phyloP scores from a whole-genome alignment of 2,329 filamentous ascomycete genomes.

The Paraphoma chrysanthemicola region DNA sequence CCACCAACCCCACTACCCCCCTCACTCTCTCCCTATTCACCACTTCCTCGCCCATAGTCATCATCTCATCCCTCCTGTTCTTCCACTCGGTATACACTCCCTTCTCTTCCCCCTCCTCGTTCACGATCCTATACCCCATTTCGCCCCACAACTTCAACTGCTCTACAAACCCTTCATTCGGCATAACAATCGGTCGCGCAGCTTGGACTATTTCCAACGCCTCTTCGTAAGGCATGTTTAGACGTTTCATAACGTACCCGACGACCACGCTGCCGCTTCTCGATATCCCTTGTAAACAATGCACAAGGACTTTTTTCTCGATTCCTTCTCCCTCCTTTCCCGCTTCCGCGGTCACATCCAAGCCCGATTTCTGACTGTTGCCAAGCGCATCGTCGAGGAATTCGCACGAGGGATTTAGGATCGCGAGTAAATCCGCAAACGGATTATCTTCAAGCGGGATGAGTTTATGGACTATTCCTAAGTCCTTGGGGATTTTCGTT shows the following conservation, averaged over 20 bases:
- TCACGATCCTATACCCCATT: constrained; percentile 5
- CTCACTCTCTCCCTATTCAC: neutral
- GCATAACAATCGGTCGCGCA: constrained; percentile 3
- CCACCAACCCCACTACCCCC: neutral
- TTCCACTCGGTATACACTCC: neutral
- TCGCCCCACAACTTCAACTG: constrained; percentile 17
- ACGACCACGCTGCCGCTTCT: constrained; percentile 14
- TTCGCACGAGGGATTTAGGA: constrained; percentile 7
- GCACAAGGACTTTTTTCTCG: constrained; percentile 15
- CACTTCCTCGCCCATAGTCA: neutral
- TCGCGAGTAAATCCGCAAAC: constrained; percentile 11
- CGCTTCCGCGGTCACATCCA: no score
- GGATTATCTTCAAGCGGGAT: constrained; percentile 20
- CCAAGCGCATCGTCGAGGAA: constrained; percentile 16
- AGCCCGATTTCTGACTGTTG: no score
- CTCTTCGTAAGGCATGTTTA: constrained; percentile 3
- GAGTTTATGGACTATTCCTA: constrained; percentile 4
- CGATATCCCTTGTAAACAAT: constrained; percentile 22
- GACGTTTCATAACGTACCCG: constrained; percentile 19
- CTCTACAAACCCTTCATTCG: constrained; percentile 20
- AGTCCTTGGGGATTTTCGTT: neutral
- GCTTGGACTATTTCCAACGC: constrained; percentile 12
- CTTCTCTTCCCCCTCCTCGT: neutral
- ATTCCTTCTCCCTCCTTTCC: neutral
- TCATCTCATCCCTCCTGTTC: neutral